Base-by-base conservation (phyloP, 768 basidiomycete genomes). In the Lentinula aciculospora region DNA sequence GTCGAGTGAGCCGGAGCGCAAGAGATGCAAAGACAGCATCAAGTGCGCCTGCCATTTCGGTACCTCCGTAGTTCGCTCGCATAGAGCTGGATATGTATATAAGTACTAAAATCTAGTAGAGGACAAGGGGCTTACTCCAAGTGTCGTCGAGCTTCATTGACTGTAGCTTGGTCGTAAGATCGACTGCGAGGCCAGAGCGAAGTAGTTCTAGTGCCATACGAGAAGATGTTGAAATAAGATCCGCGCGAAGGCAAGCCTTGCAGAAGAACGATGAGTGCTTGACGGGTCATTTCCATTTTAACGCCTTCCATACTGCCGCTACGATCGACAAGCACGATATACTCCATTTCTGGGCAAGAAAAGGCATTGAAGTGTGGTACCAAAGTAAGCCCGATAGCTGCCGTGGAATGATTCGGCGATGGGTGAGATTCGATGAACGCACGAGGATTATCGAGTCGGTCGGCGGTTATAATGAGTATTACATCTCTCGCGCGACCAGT, bases 281-380 rank as follows among this genome's bases (percentile, higher is more conserved):
- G 58, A 59, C 77, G 82, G 5, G 82, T 81, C 2, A 71, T 75
- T 34, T 71, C 71, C 3, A 85, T 78, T 7, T 77, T 63, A 6
- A 25, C 42, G 17, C 65, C 67, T 7, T 0, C 0, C 85, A 86
- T 86, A 53, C 81, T 83, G 0, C 79, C 77, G 17, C 79, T 82
- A 42, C 83, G 69, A 60, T 87, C 85, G 8, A 87, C 69, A 6
- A 87, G 58, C 59, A 86, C 86, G 0, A 86, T 67, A 56, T 80
- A 86, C 58, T 86, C 84, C 53, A 83, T 82, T 7, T 29, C 46
- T 8, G 58, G 57, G 1, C 82, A 62, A 2, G 71, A 71, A 1
- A 76, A 74, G 2, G 81, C 61, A 17, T 70, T 64, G 56, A 80
- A 78, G 39, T 74, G 77, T 1, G 84, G 83, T 4, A 86, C 75